phyloP scores from a whole-genome alignment of 1,139 yeast genomes.

The Sugiyamaella pinicola region DNA sequence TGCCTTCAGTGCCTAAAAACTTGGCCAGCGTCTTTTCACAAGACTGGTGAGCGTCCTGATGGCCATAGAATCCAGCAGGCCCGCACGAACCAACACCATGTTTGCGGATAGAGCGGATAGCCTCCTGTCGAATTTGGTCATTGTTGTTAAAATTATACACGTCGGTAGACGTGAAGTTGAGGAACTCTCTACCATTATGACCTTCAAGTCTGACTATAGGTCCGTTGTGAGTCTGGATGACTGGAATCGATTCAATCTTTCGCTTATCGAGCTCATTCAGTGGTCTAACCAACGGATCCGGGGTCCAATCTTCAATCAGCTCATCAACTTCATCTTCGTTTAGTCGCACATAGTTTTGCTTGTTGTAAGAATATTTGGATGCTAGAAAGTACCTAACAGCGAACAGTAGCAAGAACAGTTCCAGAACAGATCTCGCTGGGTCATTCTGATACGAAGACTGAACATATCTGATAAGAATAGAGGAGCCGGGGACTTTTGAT shows the following conservation, averaged over 20 bases:
- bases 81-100: constrained; percentile 99
- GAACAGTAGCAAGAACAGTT: constrained; percentile 73
- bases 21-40: constrained; percentile 74
- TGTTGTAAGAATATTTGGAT: constrained; percentile 77
- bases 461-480: constrained; percentile 71
- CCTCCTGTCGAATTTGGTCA: constrained; percentile 54
- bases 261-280: constrained; percentile 57
- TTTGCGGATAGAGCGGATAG: constrained; percentile 58
- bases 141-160: constrained; percentile 66
- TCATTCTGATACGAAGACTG: constrained; percentile 91
- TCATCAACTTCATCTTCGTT: constrained; percentile 75
- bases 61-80: constrained; percentile 96
- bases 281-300: constrained; percentile 73
- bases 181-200: constrained; percentile 28
- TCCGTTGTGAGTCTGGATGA: constrained; percentile 59
- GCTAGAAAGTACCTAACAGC: constrained; percentile 84
- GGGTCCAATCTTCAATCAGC: constrained; percentile 86
- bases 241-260: constrained; percentile 66
- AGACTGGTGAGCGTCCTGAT: constrained; percentile 86
- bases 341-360: constrained; percentile 68
- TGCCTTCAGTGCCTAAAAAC: constrained; percentile 74
- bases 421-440: constrained; percentile 86
- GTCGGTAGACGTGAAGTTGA: constrained; percentile 44
- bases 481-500: constrained; percentile 69
- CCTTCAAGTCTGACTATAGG: constrained; percentile 49